Base-by-base conservation (phyloP, 2,329 filamentous ascomycete species). In the Paracamarosporium sp. region DNA sequence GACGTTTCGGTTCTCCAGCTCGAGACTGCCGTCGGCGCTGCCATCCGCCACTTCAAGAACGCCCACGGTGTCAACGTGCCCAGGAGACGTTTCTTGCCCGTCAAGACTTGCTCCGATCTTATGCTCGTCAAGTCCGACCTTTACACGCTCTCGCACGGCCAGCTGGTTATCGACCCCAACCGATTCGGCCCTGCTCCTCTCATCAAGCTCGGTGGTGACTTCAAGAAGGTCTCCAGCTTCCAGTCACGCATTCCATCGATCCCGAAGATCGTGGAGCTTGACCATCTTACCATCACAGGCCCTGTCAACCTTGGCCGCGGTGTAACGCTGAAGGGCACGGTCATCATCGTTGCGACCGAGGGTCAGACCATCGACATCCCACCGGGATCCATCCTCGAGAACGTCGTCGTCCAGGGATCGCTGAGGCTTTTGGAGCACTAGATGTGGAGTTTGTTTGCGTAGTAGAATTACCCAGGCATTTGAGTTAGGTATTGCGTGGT, bases 71-170 rank as follows among this genome's bases (percentile, higher is more conserved):
- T 99, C 83, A 99, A 99, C 80, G 95, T 99, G 54, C 95, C 95
- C 64, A 92, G 95, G 78, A 89, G 93, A 72, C 93, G 95, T 69
- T 99, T 99, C 91, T 87, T 99, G 84, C 95, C 95, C 61, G 95
- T 99, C 85, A 99, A 99, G 91, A 99, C 95, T 22, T 99, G 94
- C 87, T 99, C 95, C 53, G 95, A 99, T 78, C 86, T 99, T 66
- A 96, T 99, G 93, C 90, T 99, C 61, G 95, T 99, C 87, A 99
- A 99, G 88, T 98, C 95, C 25, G 95, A 99, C 76, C 87, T 99
- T 60, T 99, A 99, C 88, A 96, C 93, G 9, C 88, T 99, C 70
- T 95, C 97, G 88, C 95, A 99, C 83, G 95, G 95, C 68, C 94
- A 98, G 85, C 88, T 99, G 66, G 88, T 97, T 77, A 96, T 99